Percentiles rank a stretch among this genome's conserved stretches.
These are phyloP conservation scores for Astrothelium subdiscretum DNA, from an alignment of 495 filamentous ascomycete genomes.

Conservation along the genomic window DNA sequence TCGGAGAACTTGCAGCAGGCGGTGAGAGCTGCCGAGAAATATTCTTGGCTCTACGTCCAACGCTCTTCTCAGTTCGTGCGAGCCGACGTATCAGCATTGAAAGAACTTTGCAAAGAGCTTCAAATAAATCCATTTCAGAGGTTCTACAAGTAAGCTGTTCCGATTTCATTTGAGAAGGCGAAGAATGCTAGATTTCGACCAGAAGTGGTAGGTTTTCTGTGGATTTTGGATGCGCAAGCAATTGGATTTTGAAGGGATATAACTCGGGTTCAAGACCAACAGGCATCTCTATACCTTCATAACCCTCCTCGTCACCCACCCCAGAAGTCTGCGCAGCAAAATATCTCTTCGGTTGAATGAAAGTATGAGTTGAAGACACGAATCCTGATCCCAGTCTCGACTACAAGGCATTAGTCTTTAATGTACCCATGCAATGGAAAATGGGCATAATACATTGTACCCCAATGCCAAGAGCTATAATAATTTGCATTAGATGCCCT, in stretches of 20 bases:
- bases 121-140: neutral
- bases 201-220: neutral
- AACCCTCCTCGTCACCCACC: neutral
- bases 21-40: neutral
- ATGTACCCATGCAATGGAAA: neutral
- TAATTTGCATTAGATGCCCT: neutral
- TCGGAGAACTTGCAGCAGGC: neutral
- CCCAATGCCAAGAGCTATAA: neutral
- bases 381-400: neutral
- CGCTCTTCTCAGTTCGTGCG: neutral
- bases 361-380: neutral
- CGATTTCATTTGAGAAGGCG: neutral
- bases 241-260: neutral
- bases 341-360: neutral
- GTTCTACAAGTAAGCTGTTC: neutral
- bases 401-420: neutral
- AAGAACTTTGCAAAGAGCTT: neutral
- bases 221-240: neutral
- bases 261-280: neutral
- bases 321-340: neutral
- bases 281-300: neutral
- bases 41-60: neutral
- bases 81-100: neutral
- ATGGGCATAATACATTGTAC: neutral
- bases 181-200: neutral